phyloP scores from a whole-genome alignment of 1,139 yeast genomes.

The Suhomyces yuchorum region DNA sequence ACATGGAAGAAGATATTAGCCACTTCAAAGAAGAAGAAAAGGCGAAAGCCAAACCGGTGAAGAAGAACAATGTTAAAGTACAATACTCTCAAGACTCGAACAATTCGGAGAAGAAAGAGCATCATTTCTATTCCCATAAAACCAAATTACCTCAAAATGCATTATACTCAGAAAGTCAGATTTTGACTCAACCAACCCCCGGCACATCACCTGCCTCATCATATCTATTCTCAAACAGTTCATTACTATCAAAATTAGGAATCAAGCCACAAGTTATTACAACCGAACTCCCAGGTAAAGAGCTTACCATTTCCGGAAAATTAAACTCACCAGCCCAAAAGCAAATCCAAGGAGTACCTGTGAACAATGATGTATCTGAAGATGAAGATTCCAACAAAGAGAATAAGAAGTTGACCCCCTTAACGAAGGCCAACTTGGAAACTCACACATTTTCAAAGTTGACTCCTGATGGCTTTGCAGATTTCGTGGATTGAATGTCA shows the following conservation, averaged over 20 bases:
- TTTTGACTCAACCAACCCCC: constrained; percentile 26
- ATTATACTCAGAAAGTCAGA: constrained; percentile 39
- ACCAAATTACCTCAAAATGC: constrained; percentile 35
- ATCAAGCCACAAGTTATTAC: constrained; percentile 49
- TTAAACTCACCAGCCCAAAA: constrained; percentile 9
- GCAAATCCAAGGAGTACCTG: not conserved
- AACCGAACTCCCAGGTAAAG: constrained; percentile 24
- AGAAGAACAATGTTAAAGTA: constrained; percentile 8
- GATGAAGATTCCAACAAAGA: constrained; percentile 21
- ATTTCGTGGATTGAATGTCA: constrained; percentile 29
- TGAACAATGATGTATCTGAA: constrained; percentile 5
- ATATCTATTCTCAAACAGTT: constrained; percentile 37
- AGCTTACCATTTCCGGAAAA: constrained; percentile 15
- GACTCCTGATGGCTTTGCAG: constrained; percentile 22
- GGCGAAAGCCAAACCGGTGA: constrained; percentile 3
- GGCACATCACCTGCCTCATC: constrained; percentile 32
- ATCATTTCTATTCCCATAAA: constrained; percentile 30
- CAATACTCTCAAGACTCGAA: constrained; percentile 4
- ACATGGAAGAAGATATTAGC: constrained; percentile 51
- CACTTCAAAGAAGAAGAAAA: constrained; percentile 34
- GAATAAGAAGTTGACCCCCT: constrained; percentile 22
- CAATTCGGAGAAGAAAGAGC: constrained; percentile 12
- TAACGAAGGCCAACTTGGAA: constrained; percentile 39
- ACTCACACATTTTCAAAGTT: constrained; percentile 30
- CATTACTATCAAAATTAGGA: constrained; percentile 43